Percentiles rank a stretch among this genome's conserved stretches.
Evolutionary conservation across 176 grass and related monocot species (phyloP).

Genomic region (Secale cereale): DNA sequence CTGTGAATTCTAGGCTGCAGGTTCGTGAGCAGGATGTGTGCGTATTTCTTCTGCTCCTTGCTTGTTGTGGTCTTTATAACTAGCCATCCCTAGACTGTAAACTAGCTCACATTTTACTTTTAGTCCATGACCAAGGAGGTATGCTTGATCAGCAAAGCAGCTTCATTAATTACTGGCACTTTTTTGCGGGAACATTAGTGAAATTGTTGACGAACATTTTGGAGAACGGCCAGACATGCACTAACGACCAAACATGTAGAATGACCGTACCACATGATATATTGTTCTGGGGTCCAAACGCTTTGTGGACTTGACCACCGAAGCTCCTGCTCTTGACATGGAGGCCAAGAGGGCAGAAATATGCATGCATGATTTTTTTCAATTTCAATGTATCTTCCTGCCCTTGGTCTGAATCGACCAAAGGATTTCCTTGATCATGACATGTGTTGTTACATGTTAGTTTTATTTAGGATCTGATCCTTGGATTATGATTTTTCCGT

Average conservation of each 20-base stretch:
- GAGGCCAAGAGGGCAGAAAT: too few species aligned
- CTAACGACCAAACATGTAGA: neutral
- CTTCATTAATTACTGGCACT: neutral
- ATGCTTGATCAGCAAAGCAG: neutral
- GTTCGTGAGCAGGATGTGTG: neutral
- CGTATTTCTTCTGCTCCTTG: neutral
- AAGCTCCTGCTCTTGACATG: neutral
- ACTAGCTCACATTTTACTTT: neutral
- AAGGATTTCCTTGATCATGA: too few species aligned
- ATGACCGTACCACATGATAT: too few species aligned
- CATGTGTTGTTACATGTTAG: too few species aligned
- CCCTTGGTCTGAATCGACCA: too few species aligned
- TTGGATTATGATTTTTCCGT: too few species aligned
- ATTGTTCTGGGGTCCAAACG: too few species aligned
- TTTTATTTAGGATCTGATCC: too few species aligned
- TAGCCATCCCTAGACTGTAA: neutral
- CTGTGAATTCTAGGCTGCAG: neutral
- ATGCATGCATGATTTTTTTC: too few species aligned
- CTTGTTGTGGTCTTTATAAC: neutral
- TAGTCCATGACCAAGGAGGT: neutral
- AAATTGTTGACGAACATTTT: neutral
- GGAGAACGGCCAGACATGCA: neutral
- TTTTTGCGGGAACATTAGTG: neutral
- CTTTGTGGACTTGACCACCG: neutral
- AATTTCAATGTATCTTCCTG: too few species aligned